Conservation (phyloP, 352 stramenopile genomes). For the Pythium aquatile region DNA sequence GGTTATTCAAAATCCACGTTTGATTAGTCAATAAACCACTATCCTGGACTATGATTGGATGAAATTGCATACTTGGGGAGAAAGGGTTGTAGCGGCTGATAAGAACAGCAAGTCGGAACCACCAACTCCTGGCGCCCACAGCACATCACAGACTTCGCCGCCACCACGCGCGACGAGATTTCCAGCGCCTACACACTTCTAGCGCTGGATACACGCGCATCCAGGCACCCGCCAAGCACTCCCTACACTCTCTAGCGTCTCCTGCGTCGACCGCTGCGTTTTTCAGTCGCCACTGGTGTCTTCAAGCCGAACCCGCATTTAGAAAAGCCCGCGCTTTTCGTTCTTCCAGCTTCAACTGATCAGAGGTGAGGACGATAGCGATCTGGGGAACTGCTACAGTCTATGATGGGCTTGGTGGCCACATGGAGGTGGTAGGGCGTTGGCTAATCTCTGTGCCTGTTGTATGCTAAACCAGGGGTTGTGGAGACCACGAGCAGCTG, state of each 20-base stretch:
- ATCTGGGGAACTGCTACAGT: background rate
- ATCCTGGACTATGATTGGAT: constrained; percentile 34
- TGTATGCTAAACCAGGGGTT: constrained; percentile 8
- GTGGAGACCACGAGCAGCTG: constrained; percentile 3
- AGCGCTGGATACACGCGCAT: background rate
- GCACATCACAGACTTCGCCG: background rate
- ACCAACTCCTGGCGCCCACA: constrained; percentile 14
- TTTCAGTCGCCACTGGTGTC: background rate
- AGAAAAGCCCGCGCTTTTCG: constrained; percentile 33
- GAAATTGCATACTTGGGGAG: constrained; percentile 14
- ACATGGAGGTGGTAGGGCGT: background rate
- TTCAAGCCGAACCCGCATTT: constrained; percentile 4
- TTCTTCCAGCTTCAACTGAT: constrained; percentile 35
- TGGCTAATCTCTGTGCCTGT: background rate
- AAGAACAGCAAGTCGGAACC: constrained; percentile 33
- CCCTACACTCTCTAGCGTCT: background rate
- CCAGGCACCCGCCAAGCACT: background rate
- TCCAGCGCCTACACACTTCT: background rate
- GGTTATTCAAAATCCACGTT: too few relatives aligned
- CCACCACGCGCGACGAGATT: constrained; percentile 9
- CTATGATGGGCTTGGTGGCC: constrained; percentile 1
- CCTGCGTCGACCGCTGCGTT: too few relatives aligned
- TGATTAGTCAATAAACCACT: constrained; percentile 7
- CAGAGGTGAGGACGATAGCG: constrained; percentile 16
- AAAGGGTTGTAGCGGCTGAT: constrained; percentile 20